Conservation (phyloP, 148 eudicot genomes). For the Simmondsia chinensis region DNA sequence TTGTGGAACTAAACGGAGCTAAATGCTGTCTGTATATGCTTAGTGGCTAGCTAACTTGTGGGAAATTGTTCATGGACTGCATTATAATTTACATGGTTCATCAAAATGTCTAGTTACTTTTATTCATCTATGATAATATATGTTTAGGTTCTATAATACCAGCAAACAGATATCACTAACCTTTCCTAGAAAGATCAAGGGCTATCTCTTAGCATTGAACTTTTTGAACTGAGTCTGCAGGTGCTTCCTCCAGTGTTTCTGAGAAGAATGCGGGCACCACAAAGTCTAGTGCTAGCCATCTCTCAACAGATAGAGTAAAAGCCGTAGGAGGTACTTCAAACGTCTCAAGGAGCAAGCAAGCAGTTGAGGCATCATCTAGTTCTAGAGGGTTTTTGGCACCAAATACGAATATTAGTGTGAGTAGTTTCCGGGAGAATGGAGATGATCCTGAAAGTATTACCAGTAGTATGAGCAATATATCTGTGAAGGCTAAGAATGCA, state of each 20-base stretch:
- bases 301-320: slow-evolving; percentile 7
- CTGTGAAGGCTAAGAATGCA: slow-evolving; percentile 38
- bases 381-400: slow-evolving; percentile 23
- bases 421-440: slow-evolving; percentile 20
- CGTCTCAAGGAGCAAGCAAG: slow-evolving; percentile 12
- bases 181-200: not conserved
- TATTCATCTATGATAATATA: too few relatives aligned
- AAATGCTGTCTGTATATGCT: too few relatives aligned
- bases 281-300: slow-evolving; percentile 9
- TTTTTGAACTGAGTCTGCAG: slow-evolving; percentile 11
- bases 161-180: too few relatives aligned
- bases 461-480: slow-evolving; percentile 25
- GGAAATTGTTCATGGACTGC: too few relatives aligned
- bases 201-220: not conserved
- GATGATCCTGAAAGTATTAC: slow-evolving; percentile 18
- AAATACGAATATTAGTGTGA: slow-evolving; percentile 17
- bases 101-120: too few relatives aligned
- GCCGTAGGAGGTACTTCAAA: slow-evolving; percentile 12
- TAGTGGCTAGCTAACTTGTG: too few relatives aligned
- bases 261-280: slow-evolving; percentile 13
- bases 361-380: slow-evolving; percentile 22
- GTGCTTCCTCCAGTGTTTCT: slow-evolving; percentile 17
- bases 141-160: too few relatives aligned
- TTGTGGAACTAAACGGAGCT: too few relatives aligned
- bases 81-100: too few relatives aligned